Conservation (phyloP, 148 eudicot genomes). For the Fagopyrum homotropicum region DNA sequence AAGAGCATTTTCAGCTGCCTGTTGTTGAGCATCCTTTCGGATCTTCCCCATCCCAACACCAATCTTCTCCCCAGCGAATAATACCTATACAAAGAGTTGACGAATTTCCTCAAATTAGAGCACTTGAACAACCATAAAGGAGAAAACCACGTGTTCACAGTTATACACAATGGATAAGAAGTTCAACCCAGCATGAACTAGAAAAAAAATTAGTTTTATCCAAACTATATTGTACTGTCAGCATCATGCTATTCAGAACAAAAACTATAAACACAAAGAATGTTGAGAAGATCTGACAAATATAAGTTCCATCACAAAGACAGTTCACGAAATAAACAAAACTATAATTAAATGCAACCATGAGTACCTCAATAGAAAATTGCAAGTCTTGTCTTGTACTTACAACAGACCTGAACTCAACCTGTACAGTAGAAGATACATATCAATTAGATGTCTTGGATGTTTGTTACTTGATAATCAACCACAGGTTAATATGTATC, state of each 20-base stretch:
- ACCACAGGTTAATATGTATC: neutral
- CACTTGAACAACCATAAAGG: neutral
- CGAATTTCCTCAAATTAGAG: neutral
- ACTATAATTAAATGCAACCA: neutral
- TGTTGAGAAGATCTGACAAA: neutral
- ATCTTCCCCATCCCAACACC: conserved; percentile 92
- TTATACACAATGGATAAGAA: neutral
- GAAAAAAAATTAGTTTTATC: neutral
- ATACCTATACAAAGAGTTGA: conserved; percentile 44
- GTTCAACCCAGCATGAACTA: neutral
- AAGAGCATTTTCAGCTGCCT: conserved; percentile 93
- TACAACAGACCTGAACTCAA: conserved; percentile 73
- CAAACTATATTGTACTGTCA: neutral
- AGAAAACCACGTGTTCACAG: neutral
- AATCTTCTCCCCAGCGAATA: conserved; percentile 87
- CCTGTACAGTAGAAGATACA: conserved; percentile 35
- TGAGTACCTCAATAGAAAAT: conserved; percentile 69
- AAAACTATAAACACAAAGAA: neutral
- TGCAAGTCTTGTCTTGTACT: conserved; percentile 78
- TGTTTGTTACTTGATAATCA: neutral
- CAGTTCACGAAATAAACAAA: neutral
- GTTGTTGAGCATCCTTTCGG: conserved; percentile 96
- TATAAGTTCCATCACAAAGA: neutral
- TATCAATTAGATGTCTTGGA: neutral
- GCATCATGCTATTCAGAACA: neutral